Evolutionary conservation across 768 basidiomycete genomes (phyloP), one percentile per base, ranked within the genome.

Genomic region (Mycena vitilis): DNA sequence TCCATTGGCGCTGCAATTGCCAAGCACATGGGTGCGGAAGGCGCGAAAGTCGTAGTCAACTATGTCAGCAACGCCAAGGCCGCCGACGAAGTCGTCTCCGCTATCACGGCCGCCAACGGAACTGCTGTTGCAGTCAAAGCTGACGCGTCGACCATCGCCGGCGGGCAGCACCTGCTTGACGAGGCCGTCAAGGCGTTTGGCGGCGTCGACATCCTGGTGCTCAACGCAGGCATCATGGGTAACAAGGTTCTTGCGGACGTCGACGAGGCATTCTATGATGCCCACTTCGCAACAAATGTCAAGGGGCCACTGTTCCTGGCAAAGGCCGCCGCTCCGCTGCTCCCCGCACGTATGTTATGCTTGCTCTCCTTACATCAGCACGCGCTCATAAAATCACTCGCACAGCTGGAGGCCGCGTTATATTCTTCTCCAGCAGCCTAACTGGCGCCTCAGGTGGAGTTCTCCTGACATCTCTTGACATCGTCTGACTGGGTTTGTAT

Each of bases 191-290:
- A 81, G 66, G 79, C 79, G 6, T 86, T 87, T 65, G 87, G 88
- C 7, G 80, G 78, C 63, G 75, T 90, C 63, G 88, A 90, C 71
- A 87, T 90, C 67, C 76, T 90, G 38, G 85, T 89, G 13, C 79
- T 88, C 55, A 89, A 89, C 73, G 86, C 88, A 6, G 87, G 85
- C 5, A 77, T 88, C 59, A 88, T 89, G 88, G 84, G 84, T 12
- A 81, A 78, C 71, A 85, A 80, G 69, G 76, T 79, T 23, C 75
- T 90, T n/a, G 79, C 78, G 16, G 85, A 87, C 25, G 75, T 87
- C 22, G 86, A 87, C 57, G 87, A 89, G 73, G 78, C 76, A n/a
- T 82, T 82, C 68, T 89, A 81, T 71, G 86, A 89, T 60, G 73
- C 74, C 22, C 85, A 87, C 69, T 82, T 88, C 68, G 77, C 85